phyloP scores from a whole-genome alignment of 768 basidiomycete genomes.

The Russula brevipes region DNA sequence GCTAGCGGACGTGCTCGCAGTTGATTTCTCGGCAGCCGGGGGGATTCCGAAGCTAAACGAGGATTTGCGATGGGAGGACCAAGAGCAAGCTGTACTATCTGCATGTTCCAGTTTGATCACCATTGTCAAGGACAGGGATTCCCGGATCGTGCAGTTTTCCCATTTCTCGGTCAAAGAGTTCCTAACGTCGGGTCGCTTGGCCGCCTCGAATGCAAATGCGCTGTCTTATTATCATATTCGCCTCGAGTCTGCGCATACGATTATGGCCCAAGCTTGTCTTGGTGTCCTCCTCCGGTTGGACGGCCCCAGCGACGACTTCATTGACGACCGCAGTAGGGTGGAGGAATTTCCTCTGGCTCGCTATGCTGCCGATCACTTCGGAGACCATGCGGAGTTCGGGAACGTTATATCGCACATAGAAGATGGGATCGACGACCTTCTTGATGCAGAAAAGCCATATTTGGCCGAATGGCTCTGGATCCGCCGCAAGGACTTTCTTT shows the following conservation, averaged over 20 bases:
- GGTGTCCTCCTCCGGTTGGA: not conserved
- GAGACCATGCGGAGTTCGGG: not conserved
- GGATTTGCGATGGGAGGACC: not conserved
- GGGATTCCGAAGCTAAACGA: not conserved
- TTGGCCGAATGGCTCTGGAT: not conserved
- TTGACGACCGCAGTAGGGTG: not conserved
- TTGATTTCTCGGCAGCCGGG: not conserved
- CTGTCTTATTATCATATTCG: not conserved
- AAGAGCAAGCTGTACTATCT: not conserved
- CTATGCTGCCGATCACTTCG: not conserved
- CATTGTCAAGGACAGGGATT: not conserved
- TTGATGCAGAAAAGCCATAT: not conserved
- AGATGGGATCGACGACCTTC: not conserved
- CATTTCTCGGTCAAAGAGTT: conserved; percentile 10
- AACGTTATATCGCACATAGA: not conserved
- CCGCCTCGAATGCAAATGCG: not conserved
- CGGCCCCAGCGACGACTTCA: not conserved
- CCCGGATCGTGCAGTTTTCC: conserved; percentile 5
- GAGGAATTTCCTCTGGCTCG: not conserved
- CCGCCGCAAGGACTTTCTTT: not conserved
- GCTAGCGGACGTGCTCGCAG: not conserved
- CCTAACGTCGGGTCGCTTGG: not conserved
- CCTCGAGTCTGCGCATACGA: not conserved
- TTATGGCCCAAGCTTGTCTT: not conserved
- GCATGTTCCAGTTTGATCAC: conserved; percentile 3